Conservation (phyloP, 192 early-diverging fungal species). For the Spizellomyces punctatus region DNA sequence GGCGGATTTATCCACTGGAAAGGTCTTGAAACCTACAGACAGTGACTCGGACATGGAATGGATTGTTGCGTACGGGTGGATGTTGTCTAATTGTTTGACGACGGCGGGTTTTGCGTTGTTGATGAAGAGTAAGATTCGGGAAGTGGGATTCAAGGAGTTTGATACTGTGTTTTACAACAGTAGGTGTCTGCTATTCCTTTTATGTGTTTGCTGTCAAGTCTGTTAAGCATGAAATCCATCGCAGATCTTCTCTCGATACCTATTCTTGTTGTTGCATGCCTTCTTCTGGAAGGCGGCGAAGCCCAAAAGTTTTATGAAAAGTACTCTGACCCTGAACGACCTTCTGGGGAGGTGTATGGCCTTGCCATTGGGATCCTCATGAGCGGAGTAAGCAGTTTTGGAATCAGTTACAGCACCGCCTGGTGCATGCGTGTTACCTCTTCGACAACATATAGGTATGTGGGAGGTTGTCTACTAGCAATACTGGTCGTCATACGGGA, state of each 20-base stretch:
- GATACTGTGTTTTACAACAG: constrained; percentile 98
- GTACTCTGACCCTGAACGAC: constrained; percentile 35
- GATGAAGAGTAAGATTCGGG: constrained; percentile 88
- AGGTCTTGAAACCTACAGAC: constrained; percentile 34
- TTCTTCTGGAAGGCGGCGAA: constrained; percentile 41
- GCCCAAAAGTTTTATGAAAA: constrained; percentile 23
- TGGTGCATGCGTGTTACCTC: constrained; percentile 77
- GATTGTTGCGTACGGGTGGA: constrained; percentile 66
- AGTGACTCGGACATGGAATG: neutral
- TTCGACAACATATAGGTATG: constrained; percentile 59
- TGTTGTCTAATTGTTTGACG: constrained; percentile 88
- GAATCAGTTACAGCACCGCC: constrained; percentile 82
- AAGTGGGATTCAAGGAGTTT: constrained; percentile 93
- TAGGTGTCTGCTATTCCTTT: constrained; percentile 1
- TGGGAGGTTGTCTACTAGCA: neutral
- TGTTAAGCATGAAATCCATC: neutral
- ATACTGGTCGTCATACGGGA: too few relatives aligned
- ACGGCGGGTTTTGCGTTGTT: constrained; percentile 86
- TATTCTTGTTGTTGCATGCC: constrained; percentile 45
- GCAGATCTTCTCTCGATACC: constrained; percentile 80
- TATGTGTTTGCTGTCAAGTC: neutral
- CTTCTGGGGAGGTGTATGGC: constrained; percentile 33
- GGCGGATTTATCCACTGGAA: constrained; percentile 43
- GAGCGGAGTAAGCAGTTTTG: constrained; percentile 84
- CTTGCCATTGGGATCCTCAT: constrained; percentile 70